Conservation (phyloP, 768 basidiomycete species). For the Rhizopogon vinicolor region DNA sequence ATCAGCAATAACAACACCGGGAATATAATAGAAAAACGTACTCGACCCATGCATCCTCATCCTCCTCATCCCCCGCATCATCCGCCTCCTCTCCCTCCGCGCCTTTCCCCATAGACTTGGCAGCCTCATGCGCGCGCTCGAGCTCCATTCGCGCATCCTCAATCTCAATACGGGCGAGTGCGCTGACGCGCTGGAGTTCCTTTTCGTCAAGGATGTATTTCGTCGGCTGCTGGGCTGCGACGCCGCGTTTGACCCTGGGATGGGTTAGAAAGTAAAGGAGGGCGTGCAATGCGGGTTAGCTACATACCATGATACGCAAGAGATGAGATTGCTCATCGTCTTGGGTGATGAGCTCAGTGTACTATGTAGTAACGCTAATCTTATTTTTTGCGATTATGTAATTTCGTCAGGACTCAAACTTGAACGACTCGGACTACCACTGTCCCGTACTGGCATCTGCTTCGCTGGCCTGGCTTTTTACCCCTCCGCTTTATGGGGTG, state of each 20-base stretch:
- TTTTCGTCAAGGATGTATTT: slow-evolving; percentile 89
- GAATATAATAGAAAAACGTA: slow-evolving; percentile 41
- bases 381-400: background rate
- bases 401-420: too few species aligned
- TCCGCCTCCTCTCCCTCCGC: slow-evolving; percentile 65
- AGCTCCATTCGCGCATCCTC: slow-evolving; percentile 88
- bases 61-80: slow-evolving; percentile 45
- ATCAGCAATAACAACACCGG: slow-evolving; percentile 13
- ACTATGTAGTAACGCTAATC: background rate
- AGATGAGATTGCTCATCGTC: slow-evolving; percentile 72
- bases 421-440: too few species aligned
- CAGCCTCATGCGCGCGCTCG: slow-evolving; percentile 74
- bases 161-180: slow-evolving; percentile 80
- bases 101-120: slow-evolving; percentile 63
- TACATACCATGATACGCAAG: slow-evolving; percentile 54
- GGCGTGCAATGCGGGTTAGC: background rate
- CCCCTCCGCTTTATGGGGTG: too few species aligned
- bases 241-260: slow-evolving; percentile 74
- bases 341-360: background rate
- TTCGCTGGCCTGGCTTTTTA: too few species aligned
- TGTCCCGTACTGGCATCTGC: too few species aligned
- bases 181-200: slow-evolving; percentile 86
- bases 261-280: slow-evolving; percentile 1
- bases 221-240: slow-evolving; percentile 65
- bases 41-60: slow-evolving; percentile 79